phyloP scores from a whole-genome alignment of 2,329 filamentous ascomycete genomes.

The Ampelomyces quisqualis region DNA sequence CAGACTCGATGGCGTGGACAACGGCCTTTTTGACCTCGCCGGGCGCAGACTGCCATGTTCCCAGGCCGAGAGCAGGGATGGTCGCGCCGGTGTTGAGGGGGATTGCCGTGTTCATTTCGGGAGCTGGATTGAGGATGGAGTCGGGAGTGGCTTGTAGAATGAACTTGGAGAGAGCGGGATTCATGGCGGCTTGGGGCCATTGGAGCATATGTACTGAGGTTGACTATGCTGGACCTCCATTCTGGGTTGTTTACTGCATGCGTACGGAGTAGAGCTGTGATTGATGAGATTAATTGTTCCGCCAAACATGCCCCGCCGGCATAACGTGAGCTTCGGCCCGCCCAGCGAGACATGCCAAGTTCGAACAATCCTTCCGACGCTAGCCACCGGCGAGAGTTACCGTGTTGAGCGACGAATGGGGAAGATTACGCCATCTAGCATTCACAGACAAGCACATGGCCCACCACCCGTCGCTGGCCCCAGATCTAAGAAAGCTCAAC shows the following conservation, averaged over 20 bases:
- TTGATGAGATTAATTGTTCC: constrained; percentile 41
- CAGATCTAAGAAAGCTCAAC: constrained; percentile 17
- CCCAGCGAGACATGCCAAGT: too few relatives aligned
- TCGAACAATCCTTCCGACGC: constrained; percentile 8
- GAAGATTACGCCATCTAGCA: constrained; percentile 10
- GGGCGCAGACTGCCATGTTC: constrained; percentile 45
- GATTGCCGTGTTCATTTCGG: constrained; percentile 44
- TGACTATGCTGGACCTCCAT: too few relatives aligned
- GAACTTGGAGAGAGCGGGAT: constrained; percentile 44
- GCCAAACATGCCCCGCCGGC: constrained; percentile 29
- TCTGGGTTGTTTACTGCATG: constrained; percentile 1
- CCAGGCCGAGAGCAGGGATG: constrained; percentile 43
- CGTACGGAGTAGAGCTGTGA: constrained; percentile 12
- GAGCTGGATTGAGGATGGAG: constrained; percentile 40
- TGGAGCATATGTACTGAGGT: constrained; percentile 32
- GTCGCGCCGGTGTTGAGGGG: constrained; percentile 45
- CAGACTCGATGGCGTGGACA: constrained; percentile 50
- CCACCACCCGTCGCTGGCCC: constrained; percentile 16
- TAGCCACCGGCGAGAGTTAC: constrained; percentile 35
- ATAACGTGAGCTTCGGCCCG: constrained; percentile 22
- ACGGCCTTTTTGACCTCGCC: constrained; percentile 53
- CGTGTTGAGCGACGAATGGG: constrained; percentile 13
- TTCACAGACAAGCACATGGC: constrained; percentile 10
- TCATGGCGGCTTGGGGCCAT: constrained; percentile 38
- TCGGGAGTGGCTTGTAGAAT: constrained; percentile 43